phyloP scores from a whole-genome alignment of 345 rosid species.

The Rhodomyrtus tomentosa region DNA sequence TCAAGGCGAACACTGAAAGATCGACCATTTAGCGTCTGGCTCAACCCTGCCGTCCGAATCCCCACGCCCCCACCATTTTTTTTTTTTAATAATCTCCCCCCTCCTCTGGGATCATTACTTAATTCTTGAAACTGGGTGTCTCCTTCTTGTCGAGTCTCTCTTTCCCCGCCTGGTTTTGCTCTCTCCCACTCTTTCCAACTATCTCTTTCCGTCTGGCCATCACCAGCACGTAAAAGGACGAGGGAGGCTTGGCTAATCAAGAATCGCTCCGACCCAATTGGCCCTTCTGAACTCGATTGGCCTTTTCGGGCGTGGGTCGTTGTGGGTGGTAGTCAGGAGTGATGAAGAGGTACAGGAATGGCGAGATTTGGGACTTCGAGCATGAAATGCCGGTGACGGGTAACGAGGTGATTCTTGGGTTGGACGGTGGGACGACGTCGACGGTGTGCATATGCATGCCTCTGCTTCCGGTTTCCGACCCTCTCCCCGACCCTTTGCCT shows the following conservation, averaged over 20 bases:
- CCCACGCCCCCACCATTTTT: neutral
- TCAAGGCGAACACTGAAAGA: neutral
- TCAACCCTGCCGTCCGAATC: neutral
- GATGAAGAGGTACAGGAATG: constrained; percentile 57
- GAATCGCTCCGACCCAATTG: neutral
- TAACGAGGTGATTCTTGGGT: constrained; percentile 38
- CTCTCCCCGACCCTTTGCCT: constrained; percentile 28
- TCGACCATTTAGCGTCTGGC: neutral
- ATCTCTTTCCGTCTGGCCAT: neutral
- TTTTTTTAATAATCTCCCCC: neutral
- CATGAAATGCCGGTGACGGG: constrained; percentile 10
- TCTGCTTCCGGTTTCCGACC: constrained; percentile 29
- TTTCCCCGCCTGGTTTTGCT: neutral
- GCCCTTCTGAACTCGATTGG: neutral
- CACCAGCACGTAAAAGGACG: neutral
- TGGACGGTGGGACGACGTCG: constrained; percentile 73
- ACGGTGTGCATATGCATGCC: constrained; percentile 71
- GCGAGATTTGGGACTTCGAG: constrained; percentile 62
- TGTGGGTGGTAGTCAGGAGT: neutral
- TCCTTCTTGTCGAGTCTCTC: neutral
- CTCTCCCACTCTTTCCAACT: neutral
- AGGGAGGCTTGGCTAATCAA: neutral
- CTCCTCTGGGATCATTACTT: neutral
- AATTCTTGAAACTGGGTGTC: neutral
- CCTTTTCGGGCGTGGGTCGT: neutral